A percentile compares a stretch with the other conserved stretches of the same genome.
Evolutionary conservation across 768 basidiomycete species (phyloP).

Genomic region (Lentinus tigrinus): DNA sequence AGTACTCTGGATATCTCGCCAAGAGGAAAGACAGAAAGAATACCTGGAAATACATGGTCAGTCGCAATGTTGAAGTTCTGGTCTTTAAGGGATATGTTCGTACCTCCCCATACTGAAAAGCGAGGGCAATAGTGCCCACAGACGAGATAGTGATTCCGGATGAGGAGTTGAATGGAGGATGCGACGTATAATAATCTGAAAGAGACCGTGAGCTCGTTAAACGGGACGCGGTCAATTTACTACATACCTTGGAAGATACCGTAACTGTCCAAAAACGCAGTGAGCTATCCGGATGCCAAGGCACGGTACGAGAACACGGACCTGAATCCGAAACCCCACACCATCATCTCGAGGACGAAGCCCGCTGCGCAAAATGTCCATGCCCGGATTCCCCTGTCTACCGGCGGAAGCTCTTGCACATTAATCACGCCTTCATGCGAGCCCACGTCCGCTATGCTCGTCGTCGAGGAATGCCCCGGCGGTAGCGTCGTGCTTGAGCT

Average conservation of each 20-base stretch:
- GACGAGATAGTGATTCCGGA: slow-evolving; percentile 19
- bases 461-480: slow-evolving; percentile 6
- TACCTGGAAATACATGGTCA: no score
- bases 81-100: neutral
- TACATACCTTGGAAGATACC: slow-evolving; percentile 26
- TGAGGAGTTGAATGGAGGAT: slow-evolving; percentile 19
- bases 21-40: slow-evolving; percentile 3
- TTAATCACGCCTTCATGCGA: slow-evolving; percentile 9
- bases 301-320: neutral
- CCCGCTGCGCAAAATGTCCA: slow-evolving; percentile 21
- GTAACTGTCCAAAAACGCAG: slow-evolving; percentile 8
- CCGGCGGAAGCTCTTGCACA: slow-evolving; percentile 19
- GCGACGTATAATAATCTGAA: slow-evolving; percentile 22
- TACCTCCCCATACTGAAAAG: slow-evolving; percentile 21
- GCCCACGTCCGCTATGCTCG: neutral
- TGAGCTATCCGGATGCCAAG: no score
- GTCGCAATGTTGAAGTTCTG: no score
- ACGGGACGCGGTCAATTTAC: no score
- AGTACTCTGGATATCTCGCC: slow-evolving; percentile 18
- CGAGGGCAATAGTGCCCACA: slow-evolving; percentile 18
- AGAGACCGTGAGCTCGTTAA: neutral
- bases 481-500: slow-evolving; percentile 2
- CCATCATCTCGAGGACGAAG: slow-evolving; percentile 21
- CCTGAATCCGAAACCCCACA: slow-evolving; percentile 26
- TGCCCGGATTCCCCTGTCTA: slow-evolving; percentile 21